A percentile compares a stretch with the other conserved stretches of the same genome.
Evolutionary conservation across 768 basidiomycete species (phyloP).

Genomic region (Calocybe gangraenosa): DNA sequence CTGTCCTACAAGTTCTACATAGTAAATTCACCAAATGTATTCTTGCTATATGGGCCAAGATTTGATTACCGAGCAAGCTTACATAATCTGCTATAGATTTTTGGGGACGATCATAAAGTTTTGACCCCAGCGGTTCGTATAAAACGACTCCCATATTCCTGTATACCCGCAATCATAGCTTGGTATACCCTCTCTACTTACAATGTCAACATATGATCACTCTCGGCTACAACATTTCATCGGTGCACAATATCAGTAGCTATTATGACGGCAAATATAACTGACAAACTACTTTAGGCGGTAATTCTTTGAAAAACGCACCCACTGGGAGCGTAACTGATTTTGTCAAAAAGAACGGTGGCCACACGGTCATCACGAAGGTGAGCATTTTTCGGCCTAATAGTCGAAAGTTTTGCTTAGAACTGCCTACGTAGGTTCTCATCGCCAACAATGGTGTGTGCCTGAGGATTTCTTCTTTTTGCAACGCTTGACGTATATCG

Average conservation of each 20-base stretch:
- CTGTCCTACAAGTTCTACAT: too few species aligned
- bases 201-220: constrained; percentile 52
- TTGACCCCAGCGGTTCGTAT: constrained; percentile 32
- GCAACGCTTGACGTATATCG: constrained; percentile 17
- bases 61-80: constrained; percentile 10
- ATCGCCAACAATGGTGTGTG: constrained; percentile 93
- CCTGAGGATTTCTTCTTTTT: neutral
- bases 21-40: too few species aligned
- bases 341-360: constrained; percentile 88
- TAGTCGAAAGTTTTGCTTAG: constrained; percentile 8
- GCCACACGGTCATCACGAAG: constrained; percentile 98
- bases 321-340: constrained; percentile 76
- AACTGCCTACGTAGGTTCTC: constrained; percentile 62
- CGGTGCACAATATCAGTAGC: constrained; percentile 26
- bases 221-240: constrained; percentile 53
- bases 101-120: constrained; percentile 40
- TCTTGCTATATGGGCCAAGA: too few species aligned
- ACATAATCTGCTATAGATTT: constrained; percentile 30
- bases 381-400: constrained; percentile 40
- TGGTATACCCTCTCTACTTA: constrained; percentile 18
- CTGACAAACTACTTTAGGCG: constrained; percentile 54
- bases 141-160: constrained; percentile 18
- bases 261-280: neutral
- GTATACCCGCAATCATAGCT: constrained; percentile 5
- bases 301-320: constrained; percentile 87